Conservation (phyloP, 164 flowering plant genomes). For the Liquidambar formosana region DNA sequence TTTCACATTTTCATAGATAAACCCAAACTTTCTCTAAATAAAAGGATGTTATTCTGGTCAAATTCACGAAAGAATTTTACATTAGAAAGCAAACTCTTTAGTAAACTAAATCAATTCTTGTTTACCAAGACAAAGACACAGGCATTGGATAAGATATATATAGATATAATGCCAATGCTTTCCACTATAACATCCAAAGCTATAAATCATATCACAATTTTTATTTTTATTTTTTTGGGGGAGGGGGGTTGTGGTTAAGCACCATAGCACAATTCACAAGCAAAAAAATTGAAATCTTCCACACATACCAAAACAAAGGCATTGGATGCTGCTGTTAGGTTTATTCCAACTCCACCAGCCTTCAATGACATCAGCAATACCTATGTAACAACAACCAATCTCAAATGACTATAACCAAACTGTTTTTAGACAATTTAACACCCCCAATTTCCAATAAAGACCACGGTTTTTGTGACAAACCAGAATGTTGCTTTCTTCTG, state of each 20-base stretch:
- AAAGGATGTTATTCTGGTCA: background rate
- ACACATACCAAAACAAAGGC: slow-evolving; percentile 86
- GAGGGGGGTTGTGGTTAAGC: no score
- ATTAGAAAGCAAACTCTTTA: background rate
- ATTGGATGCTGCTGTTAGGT: slow-evolving; percentile 91
- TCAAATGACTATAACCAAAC: background rate
- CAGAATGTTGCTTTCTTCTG: slow-evolving; percentile 74
- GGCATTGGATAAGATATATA: background rate
- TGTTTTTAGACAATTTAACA: background rate
- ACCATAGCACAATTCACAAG: background rate
- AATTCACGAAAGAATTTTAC: background rate
- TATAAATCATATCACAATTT: slow-evolving; percentile 1
- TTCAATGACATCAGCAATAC: slow-evolving; percentile 91
- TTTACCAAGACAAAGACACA: background rate
- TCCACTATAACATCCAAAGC: background rate
- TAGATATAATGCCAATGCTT: background rate
- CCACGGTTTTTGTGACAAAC: slow-evolving; percentile 34
- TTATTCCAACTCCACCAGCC: slow-evolving; percentile 99
- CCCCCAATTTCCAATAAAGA: background rate
- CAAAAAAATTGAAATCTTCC: background rate
- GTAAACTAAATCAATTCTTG: background rate
- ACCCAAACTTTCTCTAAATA: background rate
- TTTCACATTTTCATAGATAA: background rate
- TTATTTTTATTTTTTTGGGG: no score
- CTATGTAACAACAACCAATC: slow-evolving; percentile 33